A percentile compares a stretch with the other conserved stretches of the same genome.
Evolutionary conservation across 2,329 filamentous ascomycete species (phyloP).

Genomic region (Zasmidium cellare): DNA sequence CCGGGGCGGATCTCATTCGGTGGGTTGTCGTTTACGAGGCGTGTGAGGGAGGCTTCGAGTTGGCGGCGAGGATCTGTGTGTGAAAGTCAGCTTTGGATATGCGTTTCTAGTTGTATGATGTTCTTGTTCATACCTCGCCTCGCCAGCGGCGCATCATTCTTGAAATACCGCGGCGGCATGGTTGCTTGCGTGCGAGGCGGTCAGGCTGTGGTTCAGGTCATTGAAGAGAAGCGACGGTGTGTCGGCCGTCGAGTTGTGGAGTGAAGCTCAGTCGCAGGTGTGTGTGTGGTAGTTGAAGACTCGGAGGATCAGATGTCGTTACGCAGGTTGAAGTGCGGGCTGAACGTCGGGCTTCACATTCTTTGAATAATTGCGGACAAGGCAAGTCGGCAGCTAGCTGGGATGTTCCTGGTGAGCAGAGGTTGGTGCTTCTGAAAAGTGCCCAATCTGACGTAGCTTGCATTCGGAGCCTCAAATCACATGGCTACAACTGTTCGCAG

Average conservation of each 20-base stretch:
- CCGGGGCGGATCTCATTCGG: slow-evolving; percentile 47
- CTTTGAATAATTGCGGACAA: not conserved
- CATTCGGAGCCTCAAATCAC: not conserved
- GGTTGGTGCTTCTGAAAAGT: too few species aligned
- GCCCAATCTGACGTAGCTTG: slow-evolving; percentile 2
- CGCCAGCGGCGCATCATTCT: slow-evolving; percentile 39
- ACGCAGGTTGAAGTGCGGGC: not conserved
- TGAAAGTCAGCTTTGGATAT: slow-evolving; percentile 3
- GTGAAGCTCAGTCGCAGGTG: not conserved
- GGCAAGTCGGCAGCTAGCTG: not conserved
- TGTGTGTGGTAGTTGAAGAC: not conserved
- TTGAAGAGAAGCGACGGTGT: not conserved
- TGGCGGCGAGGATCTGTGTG: slow-evolving; percentile 49
- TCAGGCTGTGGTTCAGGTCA: slow-evolving; percentile 11
- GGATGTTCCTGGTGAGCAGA: not conserved
- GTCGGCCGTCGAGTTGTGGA: too few species aligned
- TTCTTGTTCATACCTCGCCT: slow-evolving; percentile 31
- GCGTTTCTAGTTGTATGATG: not conserved
- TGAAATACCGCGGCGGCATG: slow-evolving; percentile 41
- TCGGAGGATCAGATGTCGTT: not conserved
- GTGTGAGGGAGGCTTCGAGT: slow-evolving; percentile 50
- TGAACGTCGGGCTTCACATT: not conserved
- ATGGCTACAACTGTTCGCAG: not conserved
- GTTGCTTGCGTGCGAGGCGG: slow-evolving; percentile 11
- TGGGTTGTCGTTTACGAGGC: slow-evolving; percentile 49